Conservation (phyloP, 2,329 filamentous ascomycete genomes). For the Botryotinia convoluta region DNA sequence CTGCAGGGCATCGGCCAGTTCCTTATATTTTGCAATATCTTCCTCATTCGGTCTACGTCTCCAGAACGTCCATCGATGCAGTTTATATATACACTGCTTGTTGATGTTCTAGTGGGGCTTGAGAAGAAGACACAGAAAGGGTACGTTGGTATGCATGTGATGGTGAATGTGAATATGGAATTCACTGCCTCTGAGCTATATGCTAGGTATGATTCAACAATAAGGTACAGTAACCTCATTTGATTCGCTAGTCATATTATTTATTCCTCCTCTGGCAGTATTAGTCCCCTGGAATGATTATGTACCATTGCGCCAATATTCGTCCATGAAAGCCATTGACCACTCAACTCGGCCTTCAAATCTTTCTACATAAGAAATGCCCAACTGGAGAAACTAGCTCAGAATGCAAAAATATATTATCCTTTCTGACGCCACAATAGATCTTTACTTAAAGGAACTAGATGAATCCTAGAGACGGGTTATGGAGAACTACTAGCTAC, state of each 20-base stretch:
- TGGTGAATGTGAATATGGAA: neutral
- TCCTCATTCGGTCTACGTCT: neutral
- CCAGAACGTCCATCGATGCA: rapidly evolving
- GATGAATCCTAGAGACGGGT: neutral
- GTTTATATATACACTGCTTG: neutral
- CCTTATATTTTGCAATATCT: too few relatives aligned
- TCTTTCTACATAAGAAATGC: neutral
- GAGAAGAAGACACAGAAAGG: neutral
- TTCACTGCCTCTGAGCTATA: neutral
- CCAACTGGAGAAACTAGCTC: too few relatives aligned
- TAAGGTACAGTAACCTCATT: neutral
- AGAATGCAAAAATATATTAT: rapidly evolving
- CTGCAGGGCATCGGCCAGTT: neutral
- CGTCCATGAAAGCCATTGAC: neutral
- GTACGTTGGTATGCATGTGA: neutral
- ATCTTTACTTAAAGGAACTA: neutral
- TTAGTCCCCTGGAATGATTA: rapidly evolving
- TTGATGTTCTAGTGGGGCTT: neutral
- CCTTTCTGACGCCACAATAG: neutral
- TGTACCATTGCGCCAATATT: neutral
- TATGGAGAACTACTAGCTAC: neutral
- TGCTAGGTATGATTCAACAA: neutral
- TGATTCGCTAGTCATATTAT: neutral
- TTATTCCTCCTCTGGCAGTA: neutral
- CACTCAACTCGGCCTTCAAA: neutral